Percentiles rank a stretch among this genome's conserved stretches.
phyloP scores from a whole-genome alignment of 225 moss, liverwort and hornwort genomes.

The Pseudoscleropodium purum region DNA sequence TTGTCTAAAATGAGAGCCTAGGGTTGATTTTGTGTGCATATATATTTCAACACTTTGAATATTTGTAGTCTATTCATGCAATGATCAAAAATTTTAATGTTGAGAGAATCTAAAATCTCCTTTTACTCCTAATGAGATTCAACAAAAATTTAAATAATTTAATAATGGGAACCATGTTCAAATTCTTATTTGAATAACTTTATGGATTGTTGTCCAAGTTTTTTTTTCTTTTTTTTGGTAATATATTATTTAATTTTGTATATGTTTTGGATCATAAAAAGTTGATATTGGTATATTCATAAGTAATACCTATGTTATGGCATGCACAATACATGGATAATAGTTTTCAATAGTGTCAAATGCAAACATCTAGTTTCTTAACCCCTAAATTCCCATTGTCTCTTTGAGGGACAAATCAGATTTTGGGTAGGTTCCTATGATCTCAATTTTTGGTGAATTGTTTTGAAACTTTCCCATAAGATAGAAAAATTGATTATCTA shows the following conservation, averaged over 20 bases:
- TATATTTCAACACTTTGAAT: background rate
- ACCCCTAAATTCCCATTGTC: too few relatives aligned
- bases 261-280: background rate
- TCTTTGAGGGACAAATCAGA: too few relatives aligned
- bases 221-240: background rate
- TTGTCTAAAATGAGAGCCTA: background rate
- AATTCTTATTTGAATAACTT: background rate
- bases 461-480: too few relatives aligned
- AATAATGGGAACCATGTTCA: background rate
- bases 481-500: too few relatives aligned
- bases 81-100: background rate
- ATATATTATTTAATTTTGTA: background rate
- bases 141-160: background rate
- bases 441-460: too few relatives aligned
- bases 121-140: background rate
- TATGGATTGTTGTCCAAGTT: background rate
- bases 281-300: background rate
- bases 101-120: background rate
- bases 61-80: background rate
- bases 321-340: background rate
- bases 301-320: background rate
- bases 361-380: background rate
- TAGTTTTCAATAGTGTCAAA: background rate
- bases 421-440: too few relatives aligned
- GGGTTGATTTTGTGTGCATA: background rate